Percentiles rank a stretch among this genome's conserved stretches.
These are phyloP conservation scores for Monilinia laxa DNA, from an alignment of 2,329 filamentous ascomycete genomes.

Conservation along the genomic window DNA sequence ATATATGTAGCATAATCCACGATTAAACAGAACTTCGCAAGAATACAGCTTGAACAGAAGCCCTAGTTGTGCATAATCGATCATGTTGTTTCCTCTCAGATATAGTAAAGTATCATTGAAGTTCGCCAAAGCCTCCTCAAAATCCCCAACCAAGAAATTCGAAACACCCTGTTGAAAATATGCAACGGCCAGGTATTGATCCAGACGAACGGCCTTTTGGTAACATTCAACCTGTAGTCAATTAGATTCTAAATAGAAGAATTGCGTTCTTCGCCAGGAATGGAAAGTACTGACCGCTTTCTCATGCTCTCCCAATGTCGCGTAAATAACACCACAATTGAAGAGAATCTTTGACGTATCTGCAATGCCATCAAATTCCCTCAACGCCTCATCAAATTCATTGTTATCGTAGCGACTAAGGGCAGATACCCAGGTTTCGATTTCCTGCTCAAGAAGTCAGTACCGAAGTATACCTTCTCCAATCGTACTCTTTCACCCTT, in stretches of 20 bases:
- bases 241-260: conserved; percentile 11
- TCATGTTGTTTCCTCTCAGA: conserved; percentile 91
- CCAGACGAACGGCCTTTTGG: conserved; percentile 83
- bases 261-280: background rate
- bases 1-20: conserved; percentile 96
- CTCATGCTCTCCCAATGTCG: conserved; percentile 91
- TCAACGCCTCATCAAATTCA: conserved; percentile 88
- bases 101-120: conserved; percentile 98
- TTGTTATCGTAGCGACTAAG: conserved; percentile 93
- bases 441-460: conserved; percentile 61
- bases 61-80: conserved; percentile 95
- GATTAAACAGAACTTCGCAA: conserved; percentile 96
- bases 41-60: conserved; percentile 96
- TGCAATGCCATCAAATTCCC: conserved; percentile 79
- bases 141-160: conserved; percentile 95
- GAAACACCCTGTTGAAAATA: conserved; percentile 99
- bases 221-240: conserved; percentile 83
- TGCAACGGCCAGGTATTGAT: conserved; percentile 93
- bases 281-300: conserved; percentile 69
- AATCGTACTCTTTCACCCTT: background rate
- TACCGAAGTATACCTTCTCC: conserved; percentile 5
- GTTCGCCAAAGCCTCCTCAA: conserved; percentile 94
- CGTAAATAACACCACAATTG: conserved; percentile 97
- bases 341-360: conserved; percentile 98
- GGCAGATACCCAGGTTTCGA: conserved; percentile 96